A percentile compares a stretch with the other conserved stretches of the same genome.
These are phyloP conservation scores for Globisporangium spiculum DNA, from an alignment of 352 stramenopile species.

Conservation along the genomic window DNA sequence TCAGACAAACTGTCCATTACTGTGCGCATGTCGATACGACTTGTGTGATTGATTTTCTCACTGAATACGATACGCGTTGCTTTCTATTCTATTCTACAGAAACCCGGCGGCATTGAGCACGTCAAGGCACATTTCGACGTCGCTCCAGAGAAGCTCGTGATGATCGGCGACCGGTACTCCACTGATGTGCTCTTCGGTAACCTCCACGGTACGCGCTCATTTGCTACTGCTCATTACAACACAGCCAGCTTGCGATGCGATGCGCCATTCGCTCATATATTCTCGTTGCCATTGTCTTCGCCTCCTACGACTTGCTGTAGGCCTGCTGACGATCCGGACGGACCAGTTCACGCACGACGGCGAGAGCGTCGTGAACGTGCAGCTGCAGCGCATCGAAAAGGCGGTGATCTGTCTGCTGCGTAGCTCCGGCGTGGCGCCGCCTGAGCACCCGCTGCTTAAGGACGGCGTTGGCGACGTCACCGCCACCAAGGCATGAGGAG, in stretches of 20 bases:
- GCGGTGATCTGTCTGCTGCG: constrained; percentile 48
- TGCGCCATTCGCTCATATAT: not conserved
- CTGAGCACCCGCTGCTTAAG: constrained; percentile 37
- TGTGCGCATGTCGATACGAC: not conserved
- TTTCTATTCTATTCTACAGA: constrained; percentile 35
- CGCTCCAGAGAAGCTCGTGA: constrained; percentile 83
- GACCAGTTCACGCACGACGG: constrained; percentile 71
- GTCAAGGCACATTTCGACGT: constrained; percentile 85
- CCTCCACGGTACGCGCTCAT: constrained; percentile 66
- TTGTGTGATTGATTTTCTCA: not conserved
- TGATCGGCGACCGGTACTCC: constrained; percentile 96
- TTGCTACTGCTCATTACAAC: not conserved
- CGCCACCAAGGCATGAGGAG: constrained; percentile 4
- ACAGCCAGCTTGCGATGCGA: too few relatives aligned
- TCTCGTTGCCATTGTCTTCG: not conserved
- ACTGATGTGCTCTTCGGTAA: constrained; percentile 98
- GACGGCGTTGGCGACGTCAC: not conserved
- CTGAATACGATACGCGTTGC: not conserved
- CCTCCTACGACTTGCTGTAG: constrained; percentile 22
- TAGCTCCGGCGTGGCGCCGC: constrained; percentile 36
- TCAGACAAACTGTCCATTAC: not conserved
- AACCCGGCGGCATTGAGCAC: constrained; percentile 89
- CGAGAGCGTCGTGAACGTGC: constrained; percentile 64
- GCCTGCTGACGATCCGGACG: constrained; percentile 95
- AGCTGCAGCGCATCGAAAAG: constrained; percentile 72